A percentile compares a stretch with the other conserved stretches of the same genome.
These are phyloP conservation scores for Metarhizium guizhouense DNA, from an alignment of 2,329 filamentous ascomycete species.

Conservation along the genomic window DNA sequence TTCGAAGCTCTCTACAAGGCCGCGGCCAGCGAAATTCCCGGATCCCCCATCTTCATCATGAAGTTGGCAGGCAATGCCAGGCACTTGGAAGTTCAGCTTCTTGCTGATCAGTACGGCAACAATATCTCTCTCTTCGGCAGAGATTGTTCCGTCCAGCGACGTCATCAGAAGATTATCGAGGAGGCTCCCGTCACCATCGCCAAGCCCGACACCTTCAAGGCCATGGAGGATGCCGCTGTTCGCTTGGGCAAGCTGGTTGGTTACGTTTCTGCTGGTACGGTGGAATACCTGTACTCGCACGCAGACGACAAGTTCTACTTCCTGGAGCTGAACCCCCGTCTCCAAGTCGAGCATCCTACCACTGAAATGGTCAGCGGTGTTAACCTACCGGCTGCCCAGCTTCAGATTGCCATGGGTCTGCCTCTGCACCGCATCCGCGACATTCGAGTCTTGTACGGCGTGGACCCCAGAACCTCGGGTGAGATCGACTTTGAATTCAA, in stretches of 20 bases:
- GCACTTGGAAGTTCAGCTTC: slow-evolving; percentile 92
- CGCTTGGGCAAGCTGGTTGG: slow-evolving; percentile 89
- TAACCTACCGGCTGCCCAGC: slow-evolving; percentile 91
- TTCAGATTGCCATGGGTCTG: slow-evolving; percentile 98
- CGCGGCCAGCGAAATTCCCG: slow-evolving; percentile 92
- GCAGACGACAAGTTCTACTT: slow-evolving; percentile 99
- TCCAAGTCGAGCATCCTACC: slow-evolving; percentile 98
- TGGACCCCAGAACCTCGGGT: slow-evolving; percentile 76
- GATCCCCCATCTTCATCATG: slow-evolving; percentile 99
- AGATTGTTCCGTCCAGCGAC: slow-evolving; percentile 96
- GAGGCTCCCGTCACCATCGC: slow-evolving; percentile 97
- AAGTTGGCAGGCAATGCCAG: slow-evolving; percentile 94
- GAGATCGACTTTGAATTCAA: slow-evolving; percentile 97
- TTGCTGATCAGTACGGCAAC: slow-evolving; percentile 98
- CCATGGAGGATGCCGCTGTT: slow-evolving; percentile 95
- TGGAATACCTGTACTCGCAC: slow-evolving; percentile 98
- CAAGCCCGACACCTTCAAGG: slow-evolving; percentile 77
- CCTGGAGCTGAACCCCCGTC: slow-evolving; percentile 94
- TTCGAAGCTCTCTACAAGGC: slow-evolving; percentile 89
- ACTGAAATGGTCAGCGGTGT: slow-evolving; percentile 99
- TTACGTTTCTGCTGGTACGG: slow-evolving; percentile 96
- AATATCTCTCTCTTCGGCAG: slow-evolving; percentile 98
- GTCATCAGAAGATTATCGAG: slow-evolving; percentile 99
- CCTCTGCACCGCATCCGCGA: slow-evolving; percentile 92
- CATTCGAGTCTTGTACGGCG: slow-evolving; percentile 91